Conservation (phyloP, 2,329 filamentous ascomycete species). For the Ophiobolus disseminans region DNA sequence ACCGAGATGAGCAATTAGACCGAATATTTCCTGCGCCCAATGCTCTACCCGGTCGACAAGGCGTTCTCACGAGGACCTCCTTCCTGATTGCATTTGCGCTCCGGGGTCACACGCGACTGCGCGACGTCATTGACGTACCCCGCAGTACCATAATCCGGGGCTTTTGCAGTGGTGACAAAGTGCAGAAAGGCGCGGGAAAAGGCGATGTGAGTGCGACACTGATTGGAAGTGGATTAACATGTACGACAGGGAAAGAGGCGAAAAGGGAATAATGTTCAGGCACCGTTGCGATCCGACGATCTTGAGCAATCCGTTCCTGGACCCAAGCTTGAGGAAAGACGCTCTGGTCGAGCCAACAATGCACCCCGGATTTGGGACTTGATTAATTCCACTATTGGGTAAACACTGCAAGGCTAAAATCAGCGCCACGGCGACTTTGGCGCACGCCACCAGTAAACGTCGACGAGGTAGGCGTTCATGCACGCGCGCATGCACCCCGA, state of each 20-base stretch:
- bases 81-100: slow-evolving; percentile 10
- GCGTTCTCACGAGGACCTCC: slow-evolving; percentile 1
- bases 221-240: background rate
- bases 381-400: background rate
- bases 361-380: background rate
- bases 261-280: background rate
- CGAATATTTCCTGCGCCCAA: slow-evolving; percentile 8
- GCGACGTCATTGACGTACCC: slow-evolving; percentile 15
- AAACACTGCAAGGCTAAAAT: background rate
- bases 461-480: background rate
- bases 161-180: background rate
- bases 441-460: background rate
- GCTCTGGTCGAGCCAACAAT: background rate
- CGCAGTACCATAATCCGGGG: background rate
- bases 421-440: background rate
- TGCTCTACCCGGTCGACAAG: background rate
- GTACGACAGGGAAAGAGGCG: background rate
- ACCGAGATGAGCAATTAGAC: slow-evolving; percentile 10
- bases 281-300: background rate
- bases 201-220: background rate
- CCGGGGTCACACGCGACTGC: slow-evolving; percentile 12
- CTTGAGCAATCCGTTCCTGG: slow-evolving; percentile 1
- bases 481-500: too few relatives aligned
- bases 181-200: background rate
- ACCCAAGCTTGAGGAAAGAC: slow-evolving; percentile 3